These are phyloP conservation scores for Podospora pseudocomata DNA, from an alignment of 495 filamentous ascomycete species.

Conservation along the genomic window DNA sequence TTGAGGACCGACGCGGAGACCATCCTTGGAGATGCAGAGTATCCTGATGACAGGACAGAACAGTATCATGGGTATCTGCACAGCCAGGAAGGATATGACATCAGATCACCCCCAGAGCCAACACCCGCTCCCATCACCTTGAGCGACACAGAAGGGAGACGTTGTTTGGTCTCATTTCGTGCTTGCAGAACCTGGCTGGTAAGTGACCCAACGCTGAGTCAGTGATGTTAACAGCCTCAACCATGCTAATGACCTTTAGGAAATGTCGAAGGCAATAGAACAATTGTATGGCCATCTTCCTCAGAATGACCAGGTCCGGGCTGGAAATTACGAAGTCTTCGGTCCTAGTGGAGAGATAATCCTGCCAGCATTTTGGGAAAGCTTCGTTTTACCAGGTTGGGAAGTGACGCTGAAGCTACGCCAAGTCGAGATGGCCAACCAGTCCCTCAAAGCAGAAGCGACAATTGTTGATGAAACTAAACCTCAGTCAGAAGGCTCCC, in stretches of 20 bases:
- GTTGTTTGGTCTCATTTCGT: neutral
- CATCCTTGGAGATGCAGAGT: neutral
- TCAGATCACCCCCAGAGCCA: neutral
- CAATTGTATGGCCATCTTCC: neutral
- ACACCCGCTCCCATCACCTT: neutral
- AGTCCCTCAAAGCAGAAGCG: neutral
- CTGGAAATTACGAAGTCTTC: neutral
- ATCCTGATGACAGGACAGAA: neutral
- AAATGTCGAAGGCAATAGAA: neutral
- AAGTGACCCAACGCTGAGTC: neutral
- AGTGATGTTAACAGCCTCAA: neutral
- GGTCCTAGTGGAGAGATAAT: neutral
- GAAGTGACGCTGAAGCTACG: neutral
- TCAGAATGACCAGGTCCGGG: neutral
- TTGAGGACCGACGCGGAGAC: constrained; percentile 3
- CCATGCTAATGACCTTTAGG: neutral
- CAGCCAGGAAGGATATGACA: neutral
- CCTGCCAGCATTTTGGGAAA: neutral
- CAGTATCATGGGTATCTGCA: neutral
- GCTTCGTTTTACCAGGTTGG: neutral
- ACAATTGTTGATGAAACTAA: neutral
- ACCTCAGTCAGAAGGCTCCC: neutral
- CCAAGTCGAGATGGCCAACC: neutral
- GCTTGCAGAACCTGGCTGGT: neutral
- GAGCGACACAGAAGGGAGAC: neutral